Evolutionary conservation across 192 early-diverging fungal species (phyloP).

Genomic region (Haplosporangium gracile): DNA sequence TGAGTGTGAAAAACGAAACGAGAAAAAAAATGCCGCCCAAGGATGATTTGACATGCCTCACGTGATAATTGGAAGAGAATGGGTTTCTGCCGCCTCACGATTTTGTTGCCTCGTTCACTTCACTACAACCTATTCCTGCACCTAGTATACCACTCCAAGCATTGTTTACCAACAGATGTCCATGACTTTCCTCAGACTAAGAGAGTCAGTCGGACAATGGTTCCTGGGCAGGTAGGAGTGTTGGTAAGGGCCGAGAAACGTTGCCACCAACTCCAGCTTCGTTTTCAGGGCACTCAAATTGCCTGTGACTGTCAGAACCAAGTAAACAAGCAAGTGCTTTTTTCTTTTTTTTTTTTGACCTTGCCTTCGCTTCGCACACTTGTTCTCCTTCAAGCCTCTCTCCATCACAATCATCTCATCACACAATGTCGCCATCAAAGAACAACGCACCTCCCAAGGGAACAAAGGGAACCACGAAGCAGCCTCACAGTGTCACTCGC

Average conservation of each 20-base stretch:
- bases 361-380: constrained; percentile 2
- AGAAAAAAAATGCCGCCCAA: neutral
- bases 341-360: neutral
- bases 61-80: neutral
- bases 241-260: neutral
- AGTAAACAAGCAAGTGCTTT: constrained; percentile 4
- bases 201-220: neutral
- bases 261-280: constrained; percentile 5
- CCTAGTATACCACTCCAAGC: neutral
- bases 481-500: constrained; percentile 18
- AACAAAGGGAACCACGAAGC: constrained; percentile 20
- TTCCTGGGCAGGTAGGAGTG: neutral
- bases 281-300: neutral
- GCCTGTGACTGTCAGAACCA: neutral
- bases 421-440: constrained; percentile 1
- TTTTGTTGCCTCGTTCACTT: neutral
- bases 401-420: neutral
- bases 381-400: neutral
- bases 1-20: neutral
- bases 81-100: neutral
- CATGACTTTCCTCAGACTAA: neutral
- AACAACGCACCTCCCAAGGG: constrained; percentile 9
- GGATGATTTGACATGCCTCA: neutral
- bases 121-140: neutral
- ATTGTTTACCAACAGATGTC: neutral